Percentiles rank a stretch among this genome's conserved stretches.
Conservation (phyloP, 106 monocot species). For the Phalaenopsis aphrodite region DNA sequence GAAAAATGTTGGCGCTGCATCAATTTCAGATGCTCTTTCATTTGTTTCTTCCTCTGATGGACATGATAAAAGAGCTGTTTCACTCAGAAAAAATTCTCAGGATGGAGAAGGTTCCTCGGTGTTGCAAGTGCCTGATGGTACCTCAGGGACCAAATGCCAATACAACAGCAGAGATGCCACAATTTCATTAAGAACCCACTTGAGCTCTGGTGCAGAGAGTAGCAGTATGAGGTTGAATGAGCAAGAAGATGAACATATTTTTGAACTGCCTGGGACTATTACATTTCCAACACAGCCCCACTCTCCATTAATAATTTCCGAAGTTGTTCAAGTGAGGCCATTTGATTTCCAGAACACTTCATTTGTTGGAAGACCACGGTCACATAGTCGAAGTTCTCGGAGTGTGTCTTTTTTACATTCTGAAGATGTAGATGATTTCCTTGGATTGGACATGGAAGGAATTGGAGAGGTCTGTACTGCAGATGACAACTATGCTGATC, state of each 20-base stretch:
- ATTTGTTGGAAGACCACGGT: conserved; percentile 10
- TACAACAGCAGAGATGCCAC: too few species aligned
- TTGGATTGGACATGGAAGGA: conserved; percentile 29
- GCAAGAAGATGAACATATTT: too few species aligned
- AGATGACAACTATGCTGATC: background rate
- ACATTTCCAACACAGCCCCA: conserved; percentile 1
- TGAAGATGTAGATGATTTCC: conserved; percentile 27
- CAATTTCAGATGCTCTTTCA: conserved; percentile 22
- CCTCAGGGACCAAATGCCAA: too few species aligned
- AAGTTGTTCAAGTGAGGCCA: conserved; percentile 13
- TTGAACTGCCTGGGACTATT: background rate
- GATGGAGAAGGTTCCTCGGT: too few species aligned
- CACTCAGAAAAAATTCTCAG: conserved; percentile 11
- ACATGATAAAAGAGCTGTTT: conserved; percentile 11
- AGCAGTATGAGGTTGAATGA: too few species aligned
- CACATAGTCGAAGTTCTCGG: conserved; percentile 9
- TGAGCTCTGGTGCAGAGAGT: too few species aligned
- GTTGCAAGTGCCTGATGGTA: too few species aligned
- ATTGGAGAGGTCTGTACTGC: conserved; percentile 38
- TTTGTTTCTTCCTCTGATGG: conserved; percentile 16
- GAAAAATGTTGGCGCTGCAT: background rate
- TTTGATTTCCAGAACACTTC: conserved; percentile 6
- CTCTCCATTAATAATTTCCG: conserved; percentile 13
- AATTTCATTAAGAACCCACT: too few species aligned
- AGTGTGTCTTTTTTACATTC: conserved; percentile 15